Evolutionary conservation across 1,139 yeast genomes (phyloP), one percentile per base, ranked within the genome.

Genomic region (Kodamaea anthophila): DNA sequence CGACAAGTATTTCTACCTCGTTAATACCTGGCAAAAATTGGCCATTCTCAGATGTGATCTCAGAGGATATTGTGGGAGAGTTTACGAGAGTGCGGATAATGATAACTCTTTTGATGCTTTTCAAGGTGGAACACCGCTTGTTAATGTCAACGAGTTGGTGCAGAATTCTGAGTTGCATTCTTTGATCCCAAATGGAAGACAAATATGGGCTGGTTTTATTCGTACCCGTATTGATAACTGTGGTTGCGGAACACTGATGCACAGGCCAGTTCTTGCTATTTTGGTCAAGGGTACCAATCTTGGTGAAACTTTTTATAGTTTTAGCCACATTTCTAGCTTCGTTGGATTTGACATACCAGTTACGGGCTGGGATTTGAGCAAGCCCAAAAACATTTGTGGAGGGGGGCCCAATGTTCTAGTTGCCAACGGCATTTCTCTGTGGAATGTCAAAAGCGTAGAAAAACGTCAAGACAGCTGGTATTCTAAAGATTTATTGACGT

Each of bases 1-100:
- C 37, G 70, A 64, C 39, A 45, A 46, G 22, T 36, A 39, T 23
- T 31, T 65, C 13, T 45, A 56, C 35, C 49, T 63, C 21, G 52
- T 65, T 5, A 60, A 60, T 39, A 42, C 65, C 21, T 64, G 68
- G 68, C 48, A 60, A 11, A 45, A 53, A 24, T 44, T 65, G 19
- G 60, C 60, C 35, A 44, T 64, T 2, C 43, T 63, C 23, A 55
- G 52, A 37, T 52, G 58, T 31, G 39, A 41, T 13, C 35, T 46
- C 21, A 37, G 23, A 9, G 62, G 58, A 4, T 30, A 41, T 5
- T 62, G 68, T 37, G 39, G 47, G 5, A 47, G 49, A 30, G 39
- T 41, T 6, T 61, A 53, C 41, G 40, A 53, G 21, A 31, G 43
- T 23, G 35, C 44, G 2, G 31, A 34, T 5, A 31, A 32, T 15